A percentile compares a stretch with the other conserved stretches of the same genome.
Conservation (phyloP, 352 stramenopile species). For the Phytophthora macrochlamydospora region DNA sequence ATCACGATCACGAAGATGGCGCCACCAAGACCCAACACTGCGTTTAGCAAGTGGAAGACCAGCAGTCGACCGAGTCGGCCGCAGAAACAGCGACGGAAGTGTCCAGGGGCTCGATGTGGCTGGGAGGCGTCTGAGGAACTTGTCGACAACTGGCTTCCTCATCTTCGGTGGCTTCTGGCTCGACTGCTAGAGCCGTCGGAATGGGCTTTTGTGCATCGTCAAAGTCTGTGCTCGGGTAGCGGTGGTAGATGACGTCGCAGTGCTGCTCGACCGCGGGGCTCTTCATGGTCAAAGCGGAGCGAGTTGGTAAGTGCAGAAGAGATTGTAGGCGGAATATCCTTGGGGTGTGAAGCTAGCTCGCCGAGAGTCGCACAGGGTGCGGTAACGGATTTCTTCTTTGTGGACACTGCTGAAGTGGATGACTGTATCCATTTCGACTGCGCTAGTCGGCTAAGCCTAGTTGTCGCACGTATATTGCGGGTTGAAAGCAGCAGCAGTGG, state of each 20-base stretch:
- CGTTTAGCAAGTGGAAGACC: slow-evolving; percentile 33
- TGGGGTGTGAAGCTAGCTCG: too few species aligned
- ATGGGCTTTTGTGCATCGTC: slow-evolving; percentile 27
- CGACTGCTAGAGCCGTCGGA: slow-evolving; percentile 18
- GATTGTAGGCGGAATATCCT: too few species aligned
- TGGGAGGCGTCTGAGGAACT: not conserved
- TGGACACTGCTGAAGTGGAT: too few species aligned
- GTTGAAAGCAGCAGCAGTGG: too few species aligned
- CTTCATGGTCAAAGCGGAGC: slow-evolving; percentile 11
- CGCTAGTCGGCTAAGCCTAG: too few species aligned
- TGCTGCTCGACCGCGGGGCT: slow-evolving; percentile 12
- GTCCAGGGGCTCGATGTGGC: not conserved
- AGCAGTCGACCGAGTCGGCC: slow-evolving; percentile 12
- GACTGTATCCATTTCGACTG: too few species aligned
- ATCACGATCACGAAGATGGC: slow-evolving; percentile 31
- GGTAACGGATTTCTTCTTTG: too few species aligned
- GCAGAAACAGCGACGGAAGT: not conserved
- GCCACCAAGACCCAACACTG: slow-evolving; percentile 22
- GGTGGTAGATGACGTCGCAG: slow-evolving; percentile 35
- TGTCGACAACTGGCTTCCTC: slow-evolving; percentile 2
- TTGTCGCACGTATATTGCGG: too few species aligned
- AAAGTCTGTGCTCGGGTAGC: slow-evolving; percentile 27
- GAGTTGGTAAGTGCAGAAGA: too few species aligned
- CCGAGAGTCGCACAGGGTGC: too few species aligned
- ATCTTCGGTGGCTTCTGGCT: not conserved